These are phyloP conservation scores for Suillus cothurnatus DNA, from an alignment of 768 basidiomycete species.

Conservation along the genomic window DNA sequence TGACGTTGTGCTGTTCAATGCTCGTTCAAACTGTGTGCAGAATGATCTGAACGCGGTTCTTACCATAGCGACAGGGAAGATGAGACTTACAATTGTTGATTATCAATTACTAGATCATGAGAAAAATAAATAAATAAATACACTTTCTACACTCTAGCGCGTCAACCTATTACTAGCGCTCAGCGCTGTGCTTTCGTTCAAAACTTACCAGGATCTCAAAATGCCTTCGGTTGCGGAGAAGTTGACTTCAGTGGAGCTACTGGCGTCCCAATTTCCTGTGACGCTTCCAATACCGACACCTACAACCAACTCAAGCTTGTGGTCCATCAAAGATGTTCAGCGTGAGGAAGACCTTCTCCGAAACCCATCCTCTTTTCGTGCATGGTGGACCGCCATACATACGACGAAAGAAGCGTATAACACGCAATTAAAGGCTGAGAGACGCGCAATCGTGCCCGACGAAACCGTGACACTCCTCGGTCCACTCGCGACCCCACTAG, in stretches of 20 bases:
- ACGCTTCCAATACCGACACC: conserved; percentile 86
- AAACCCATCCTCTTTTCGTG: conserved; percentile 88
- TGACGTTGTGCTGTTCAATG: conserved; percentile 63
- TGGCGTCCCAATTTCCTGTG: conserved; percentile 73
- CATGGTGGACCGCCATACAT: conserved; percentile 91
- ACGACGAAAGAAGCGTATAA: conserved; percentile 67
- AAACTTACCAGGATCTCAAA: conserved; percentile 19
- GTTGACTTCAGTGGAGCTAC: conserved; percentile 48
- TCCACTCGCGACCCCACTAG: conserved; percentile 70
- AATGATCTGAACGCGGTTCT: conserved; percentile 12
- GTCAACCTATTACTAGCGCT: not conserved
- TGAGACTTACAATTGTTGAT: not conserved
- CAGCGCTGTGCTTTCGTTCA: not conserved
- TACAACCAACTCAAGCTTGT: conserved; percentile 71
- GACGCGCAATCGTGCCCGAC: conserved; percentile 46
- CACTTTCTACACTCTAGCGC: not conserved
- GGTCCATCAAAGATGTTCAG: conserved; percentile 74
- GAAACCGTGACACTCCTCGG: conserved; percentile 68
- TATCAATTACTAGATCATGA: not conserved
- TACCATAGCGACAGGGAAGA: conserved; percentile 23
- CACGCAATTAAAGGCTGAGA: conserved; percentile 58
- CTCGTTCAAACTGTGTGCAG: conserved; percentile 6
- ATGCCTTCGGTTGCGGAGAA: conserved; percentile 63
- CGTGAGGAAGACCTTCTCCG: conserved; percentile 93
- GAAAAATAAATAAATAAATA: conserved; percentile 5